These are phyloP conservation scores for Cercophora newfieldiana DNA, from an alignment of 495 filamentous ascomycete species.

Conservation along the genomic window DNA sequence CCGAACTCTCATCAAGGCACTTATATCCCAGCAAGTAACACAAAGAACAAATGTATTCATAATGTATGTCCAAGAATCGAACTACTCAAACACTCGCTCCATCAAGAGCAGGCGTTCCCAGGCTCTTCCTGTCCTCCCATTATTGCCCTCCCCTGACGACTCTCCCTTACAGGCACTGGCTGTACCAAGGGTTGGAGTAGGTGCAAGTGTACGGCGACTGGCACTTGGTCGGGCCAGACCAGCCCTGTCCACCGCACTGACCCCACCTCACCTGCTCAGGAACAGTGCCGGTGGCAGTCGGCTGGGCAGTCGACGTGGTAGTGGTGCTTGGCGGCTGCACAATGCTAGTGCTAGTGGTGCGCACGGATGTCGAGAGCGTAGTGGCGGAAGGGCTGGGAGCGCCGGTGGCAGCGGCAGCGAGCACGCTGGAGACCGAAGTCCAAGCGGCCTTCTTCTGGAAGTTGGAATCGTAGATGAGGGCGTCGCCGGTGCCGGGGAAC, in stretches of 20 bases:
- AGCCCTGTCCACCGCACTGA: slow-evolving; percentile 46
- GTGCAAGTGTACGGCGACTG: slow-evolving; percentile 43
- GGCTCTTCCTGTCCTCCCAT: background rate
- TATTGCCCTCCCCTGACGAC: background rate
- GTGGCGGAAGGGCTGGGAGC: slow-evolving; percentile 22
- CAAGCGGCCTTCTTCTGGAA: slow-evolving; percentile 58
- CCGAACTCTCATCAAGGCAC: too few relatives aligned
- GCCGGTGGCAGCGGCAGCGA: slow-evolving; percentile 33
- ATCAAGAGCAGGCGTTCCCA: background rate
- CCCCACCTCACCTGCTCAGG: slow-evolving; percentile 33
- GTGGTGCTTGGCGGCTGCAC: slow-evolving; percentile 4
- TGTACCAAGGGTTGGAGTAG: slow-evolving; percentile 41
- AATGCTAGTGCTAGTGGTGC: slow-evolving; percentile 1
- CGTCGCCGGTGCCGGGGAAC: slow-evolving; percentile 56
- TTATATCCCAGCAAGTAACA: background rate
- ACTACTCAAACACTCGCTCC: background rate
- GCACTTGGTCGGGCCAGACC: slow-evolving; percentile 42
- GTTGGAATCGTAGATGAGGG: slow-evolving; percentile 56
- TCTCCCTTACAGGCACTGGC: slow-evolving; percentile 39
- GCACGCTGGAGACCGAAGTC: slow-evolving; percentile 38
- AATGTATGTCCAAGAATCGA: background rate
- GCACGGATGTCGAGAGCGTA: slow-evolving; percentile 23
- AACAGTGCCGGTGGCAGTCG: slow-evolving; percentile 22
- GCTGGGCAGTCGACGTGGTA: slow-evolving; percentile 9
- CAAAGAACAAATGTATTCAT: background rate